These are phyloP conservation scores for Cladophialophora psammophila DNA, from an alignment of 2,329 filamentous ascomycete genomes.

Conservation along the genomic window DNA sequence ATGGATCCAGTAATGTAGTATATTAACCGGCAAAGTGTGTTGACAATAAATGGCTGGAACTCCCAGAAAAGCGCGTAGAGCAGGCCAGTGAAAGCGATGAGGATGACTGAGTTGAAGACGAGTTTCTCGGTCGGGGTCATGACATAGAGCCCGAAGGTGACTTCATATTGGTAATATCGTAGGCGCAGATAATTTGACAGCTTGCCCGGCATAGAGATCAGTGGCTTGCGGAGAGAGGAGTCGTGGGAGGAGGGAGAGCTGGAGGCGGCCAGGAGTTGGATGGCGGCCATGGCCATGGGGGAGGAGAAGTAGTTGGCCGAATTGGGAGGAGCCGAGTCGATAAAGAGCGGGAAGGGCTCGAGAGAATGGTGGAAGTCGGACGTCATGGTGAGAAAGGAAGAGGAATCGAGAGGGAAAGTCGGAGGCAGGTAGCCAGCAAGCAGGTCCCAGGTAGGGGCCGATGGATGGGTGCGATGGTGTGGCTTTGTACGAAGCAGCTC, in stretches of 20 bases:
- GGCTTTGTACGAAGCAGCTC: constrained; percentile 12
- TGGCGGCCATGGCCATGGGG: constrained; percentile 39
- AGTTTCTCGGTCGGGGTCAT: constrained; percentile 94
- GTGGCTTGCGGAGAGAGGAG: constrained; percentile 18
- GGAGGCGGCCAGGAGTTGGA: constrained; percentile 36
- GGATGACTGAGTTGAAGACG: constrained; percentile 78
- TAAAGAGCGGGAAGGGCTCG: constrained; percentile 41
- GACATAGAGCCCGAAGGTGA: constrained; percentile 98
- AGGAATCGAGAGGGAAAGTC: not conserved
- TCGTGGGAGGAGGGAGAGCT: constrained; percentile 18
- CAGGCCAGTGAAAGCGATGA: constrained; percentile 28
- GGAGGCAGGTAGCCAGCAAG: constrained; percentile 1
- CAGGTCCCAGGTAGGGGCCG: not conserved
- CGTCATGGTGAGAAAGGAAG: constrained; percentile 14
- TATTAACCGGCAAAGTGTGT: constrained; percentile 35
- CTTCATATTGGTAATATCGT: constrained; percentile 98
- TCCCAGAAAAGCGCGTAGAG: constrained; percentile 35
- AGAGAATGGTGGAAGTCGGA: constrained; percentile 30
- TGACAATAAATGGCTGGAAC: constrained; percentile 35
- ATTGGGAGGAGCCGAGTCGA: constrained; percentile 38
- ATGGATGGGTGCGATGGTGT: not conserved
- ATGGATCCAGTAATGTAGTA: constrained; percentile 36
- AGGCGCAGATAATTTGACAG: constrained; percentile 66
- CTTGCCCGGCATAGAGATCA: constrained; percentile 33
- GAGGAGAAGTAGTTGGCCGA: constrained; percentile 40